These are phyloP conservation scores for Trametes versicolor DNA, from an alignment of 1,284 basidiomycete species.

Conservation along the genomic window DNA sequence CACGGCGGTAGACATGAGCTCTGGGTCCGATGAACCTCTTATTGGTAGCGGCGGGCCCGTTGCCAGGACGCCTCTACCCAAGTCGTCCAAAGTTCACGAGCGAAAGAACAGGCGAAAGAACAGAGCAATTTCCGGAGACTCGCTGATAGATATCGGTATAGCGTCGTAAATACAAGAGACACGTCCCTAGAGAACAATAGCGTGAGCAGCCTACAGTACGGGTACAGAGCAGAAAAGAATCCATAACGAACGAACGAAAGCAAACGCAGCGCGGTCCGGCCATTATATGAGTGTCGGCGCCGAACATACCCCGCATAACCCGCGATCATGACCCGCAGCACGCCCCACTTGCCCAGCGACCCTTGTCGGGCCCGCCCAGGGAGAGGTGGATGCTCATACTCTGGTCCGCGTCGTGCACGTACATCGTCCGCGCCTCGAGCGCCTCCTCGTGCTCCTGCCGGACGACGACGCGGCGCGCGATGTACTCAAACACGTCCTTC, in stretches of 20 bases:
- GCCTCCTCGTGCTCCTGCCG: conserved; percentile 72
- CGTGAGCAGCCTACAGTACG: conserved; percentile 24
- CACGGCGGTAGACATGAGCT: too few relatives aligned
- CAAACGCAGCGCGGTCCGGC: not conserved
- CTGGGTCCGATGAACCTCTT: too few relatives aligned
- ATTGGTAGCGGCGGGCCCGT: too few relatives aligned
- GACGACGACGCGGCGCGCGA: conserved; percentile 65
- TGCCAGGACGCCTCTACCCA: too few relatives aligned
- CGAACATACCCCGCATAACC: not conserved
- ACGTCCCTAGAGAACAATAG: conserved; percentile 21
- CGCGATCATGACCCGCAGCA: conserved; percentile 24
- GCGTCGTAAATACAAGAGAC: conserved; percentile 24
- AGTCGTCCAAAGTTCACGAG: too few relatives aligned
- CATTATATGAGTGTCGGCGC: not conserved
- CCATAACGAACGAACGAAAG: conserved; percentile 4
- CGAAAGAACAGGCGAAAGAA: too few relatives aligned
- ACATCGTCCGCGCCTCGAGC: conserved; percentile 45
- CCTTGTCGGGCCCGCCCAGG: not conserved
- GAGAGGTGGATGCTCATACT: conserved; percentile 17
- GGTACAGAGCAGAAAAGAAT: conserved; percentile 5
- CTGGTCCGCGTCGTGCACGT: conserved; percentile 37
- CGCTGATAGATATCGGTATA: conserved; percentile 16
- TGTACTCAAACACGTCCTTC: conserved; percentile 72
- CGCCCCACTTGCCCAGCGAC: conserved; percentile 15
- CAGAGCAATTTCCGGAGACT: too few relatives aligned